Conservation (phyloP, 306 rosid genomes). For the Arachis stenosperma region DNA sequence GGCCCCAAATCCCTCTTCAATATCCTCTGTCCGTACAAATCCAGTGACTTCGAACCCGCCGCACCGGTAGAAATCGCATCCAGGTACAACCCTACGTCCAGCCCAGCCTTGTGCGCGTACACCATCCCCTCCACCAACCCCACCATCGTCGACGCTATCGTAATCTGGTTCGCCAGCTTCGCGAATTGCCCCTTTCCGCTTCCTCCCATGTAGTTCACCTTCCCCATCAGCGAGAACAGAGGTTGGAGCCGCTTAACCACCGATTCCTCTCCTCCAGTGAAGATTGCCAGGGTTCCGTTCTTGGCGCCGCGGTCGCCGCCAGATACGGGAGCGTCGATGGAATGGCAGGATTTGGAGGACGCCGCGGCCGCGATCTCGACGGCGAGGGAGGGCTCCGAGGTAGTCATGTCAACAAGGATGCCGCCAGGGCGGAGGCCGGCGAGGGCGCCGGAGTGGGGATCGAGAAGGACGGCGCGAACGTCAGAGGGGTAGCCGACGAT, state of each 20-base stretch:
- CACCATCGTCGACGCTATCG: constrained; percentile 80
- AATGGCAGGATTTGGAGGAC: constrained; percentile 49
- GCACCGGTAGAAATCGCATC: constrained; percentile 77
- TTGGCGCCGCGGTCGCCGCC: constrained; percentile 92
- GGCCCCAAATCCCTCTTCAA: constrained; percentile 79
- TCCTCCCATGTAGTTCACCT: constrained; percentile 83
- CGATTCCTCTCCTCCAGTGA: constrained; percentile 73
- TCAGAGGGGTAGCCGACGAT: constrained; percentile 96
- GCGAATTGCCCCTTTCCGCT: constrained; percentile 92
- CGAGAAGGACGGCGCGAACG: constrained; percentile 82
- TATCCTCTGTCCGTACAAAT: constrained; percentile 63
- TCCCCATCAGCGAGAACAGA: constrained; percentile 61
- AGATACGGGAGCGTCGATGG: constrained; percentile 87
- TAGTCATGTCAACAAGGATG: constrained; percentile 90
- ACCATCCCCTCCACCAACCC: constrained; percentile 90
- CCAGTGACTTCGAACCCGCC: constrained; percentile 75
- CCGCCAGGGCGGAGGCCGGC: constrained; percentile 78
- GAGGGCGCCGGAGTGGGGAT: constrained; percentile 74
- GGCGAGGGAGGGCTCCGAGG: constrained; percentile 94
- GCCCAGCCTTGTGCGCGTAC: constrained; percentile 80
- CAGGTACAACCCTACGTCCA: constrained; percentile 65
- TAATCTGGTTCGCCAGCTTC: constrained; percentile 80
- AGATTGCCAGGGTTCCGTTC: constrained; percentile 71
- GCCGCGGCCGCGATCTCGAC: constrained; percentile 67
- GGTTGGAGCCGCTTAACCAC: constrained; percentile 46